Base-by-base conservation (phyloP, 2,329 filamentous ascomycete species). In the Scolecobasidium constrictum region DNA sequence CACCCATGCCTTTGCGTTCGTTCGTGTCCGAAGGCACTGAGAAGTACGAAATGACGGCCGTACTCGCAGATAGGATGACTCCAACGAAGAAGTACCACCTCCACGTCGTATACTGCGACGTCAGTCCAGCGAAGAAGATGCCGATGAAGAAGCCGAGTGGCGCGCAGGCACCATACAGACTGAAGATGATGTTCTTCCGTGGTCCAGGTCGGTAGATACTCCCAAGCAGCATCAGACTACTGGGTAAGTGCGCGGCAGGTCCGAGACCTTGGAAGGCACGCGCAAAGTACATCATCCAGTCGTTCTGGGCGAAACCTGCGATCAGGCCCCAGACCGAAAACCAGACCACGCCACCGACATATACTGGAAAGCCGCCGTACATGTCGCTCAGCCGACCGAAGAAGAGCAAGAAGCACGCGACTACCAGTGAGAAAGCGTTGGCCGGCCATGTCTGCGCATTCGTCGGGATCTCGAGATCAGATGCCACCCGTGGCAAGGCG, bases 51-150 rank as follows among this genome's bases (percentile, higher is more conserved):
- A 66, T 64, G 1, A 61, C 47, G 0, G 60, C 50, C 3, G 70
- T 73, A 35, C 73, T 57, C 1, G 61, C 63, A 1, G 65, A 57
- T 0, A 78, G 55, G 17, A 76, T 67, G 1, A 72, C 66, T 1
- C 78, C 78, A 41, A 83, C 71, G 63, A 71, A 84, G 55, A 83
- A 84, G 55, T 79, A 84, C 74, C 76, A 82, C 3, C 71, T 57
- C 78, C 78, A 84, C 0, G 56, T 62, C 1, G 74, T 58, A 44
- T 71, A 73, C 46, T 72, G 58, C 3, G 63, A 72, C 3, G 72
- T 64, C 1, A 83, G 42, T 1, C 78, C 81, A 0, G 77, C 78
- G 40, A 81, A 67, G 52, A 83, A 74, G 46, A 83, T 79, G 4
- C 81, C 81, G 18, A 66, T 48, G 47, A 72, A 78, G 58, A 78